These are phyloP conservation scores for Nakazawaea siamensis DNA, from an alignment of 805 yeast genomes.

Conservation along the genomic window DNA sequence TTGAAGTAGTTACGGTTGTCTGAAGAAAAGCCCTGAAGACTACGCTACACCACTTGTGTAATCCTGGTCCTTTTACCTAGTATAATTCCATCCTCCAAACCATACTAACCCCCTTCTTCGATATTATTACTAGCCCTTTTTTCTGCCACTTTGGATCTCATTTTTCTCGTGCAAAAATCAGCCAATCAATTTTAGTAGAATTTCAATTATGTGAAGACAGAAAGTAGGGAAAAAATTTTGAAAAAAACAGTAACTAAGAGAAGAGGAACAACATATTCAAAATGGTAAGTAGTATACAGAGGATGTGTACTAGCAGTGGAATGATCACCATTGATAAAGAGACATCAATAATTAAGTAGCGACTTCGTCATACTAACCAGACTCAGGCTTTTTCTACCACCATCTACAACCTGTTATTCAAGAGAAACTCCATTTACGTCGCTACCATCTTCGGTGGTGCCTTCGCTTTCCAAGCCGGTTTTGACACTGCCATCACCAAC, in stretches of 20 bases:
- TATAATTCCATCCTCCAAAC: too few relatives aligned
- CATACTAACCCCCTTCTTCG: too few relatives aligned
- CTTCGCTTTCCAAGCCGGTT: conserved; percentile 74
- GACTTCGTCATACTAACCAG: conserved; percentile 4
- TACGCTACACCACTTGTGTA: too few relatives aligned
- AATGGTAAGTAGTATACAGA: too few relatives aligned
- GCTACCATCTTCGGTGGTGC: conserved; percentile 78
- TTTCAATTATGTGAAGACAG: conserved; percentile 5
- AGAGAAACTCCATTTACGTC: conserved; percentile 87
- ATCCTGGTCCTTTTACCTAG: too few relatives aligned
- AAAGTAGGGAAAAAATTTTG: background rate
- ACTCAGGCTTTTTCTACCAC: conserved; percentile 22
- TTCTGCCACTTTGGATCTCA: too few relatives aligned
- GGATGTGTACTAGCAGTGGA: too few relatives aligned
- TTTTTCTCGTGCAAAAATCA: conserved; percentile 3
- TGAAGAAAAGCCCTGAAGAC: too few relatives aligned
- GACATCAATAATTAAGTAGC: too few relatives aligned
- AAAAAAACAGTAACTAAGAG: background rate
- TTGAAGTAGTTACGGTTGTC: too few relatives aligned
- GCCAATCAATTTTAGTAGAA: conserved; percentile 9
- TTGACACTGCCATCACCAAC: conserved; percentile 55
- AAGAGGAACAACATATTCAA: background rate
- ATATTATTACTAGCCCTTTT: too few relatives aligned
- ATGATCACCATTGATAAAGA: too few relatives aligned
- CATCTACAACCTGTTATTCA: conserved; percentile 61